Percentiles rank a stretch among this genome's conserved stretches.
These are phyloP conservation scores for Sclerotinia glacialis DNA, from an alignment of 2,329 filamentous ascomycete species.

Conservation along the genomic window DNA sequence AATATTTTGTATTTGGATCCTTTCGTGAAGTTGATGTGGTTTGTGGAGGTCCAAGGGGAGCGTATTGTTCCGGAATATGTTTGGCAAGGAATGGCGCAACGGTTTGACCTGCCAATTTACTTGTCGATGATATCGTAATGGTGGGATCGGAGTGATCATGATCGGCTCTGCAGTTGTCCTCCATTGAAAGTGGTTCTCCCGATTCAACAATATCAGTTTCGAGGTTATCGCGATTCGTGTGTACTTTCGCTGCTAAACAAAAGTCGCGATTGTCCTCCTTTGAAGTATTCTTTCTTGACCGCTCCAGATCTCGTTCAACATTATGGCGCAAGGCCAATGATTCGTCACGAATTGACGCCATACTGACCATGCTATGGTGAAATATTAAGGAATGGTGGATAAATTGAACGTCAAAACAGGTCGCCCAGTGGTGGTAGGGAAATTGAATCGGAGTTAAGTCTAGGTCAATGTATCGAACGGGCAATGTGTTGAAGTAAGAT, in stretches of 20 bases:
- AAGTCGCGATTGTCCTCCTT: slow-evolving; percentile 23
- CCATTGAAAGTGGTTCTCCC: slow-evolving; percentile 30
- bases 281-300: slow-evolving; percentile 23
- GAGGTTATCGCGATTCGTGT: slow-evolving; percentile 19
- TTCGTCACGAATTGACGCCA: slow-evolving; percentile 33
- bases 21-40: slow-evolving; percentile 43
- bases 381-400: slow-evolving; percentile 2
- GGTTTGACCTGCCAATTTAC: slow-evolving; percentile 36
- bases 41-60: slow-evolving; percentile 61
- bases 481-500: neutral
- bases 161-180: slow-evolving; percentile 33
- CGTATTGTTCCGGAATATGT: slow-evolving; percentile 87
- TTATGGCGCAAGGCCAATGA: slow-evolving; percentile 31
- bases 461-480: neutral
- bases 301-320: slow-evolving; percentile 31
- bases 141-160: slow-evolving; percentile 29
- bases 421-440: neutral
- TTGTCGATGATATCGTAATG: slow-evolving; percentile 35
- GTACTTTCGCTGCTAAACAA: slow-evolving; percentile 20
- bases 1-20: slow-evolving; percentile 81
- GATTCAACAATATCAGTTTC: slow-evolving; percentile 23
- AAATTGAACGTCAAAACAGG: neutral
- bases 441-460: neutral
- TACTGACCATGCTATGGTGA: slow-evolving; percentile 23
- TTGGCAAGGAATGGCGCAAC: slow-evolving; percentile 74